Evolutionary conservation across 1,284 basidiomycete species (phyloP), one percentile per base, ranked within the genome.

Genomic region (Naganishia sp.): DNA sequence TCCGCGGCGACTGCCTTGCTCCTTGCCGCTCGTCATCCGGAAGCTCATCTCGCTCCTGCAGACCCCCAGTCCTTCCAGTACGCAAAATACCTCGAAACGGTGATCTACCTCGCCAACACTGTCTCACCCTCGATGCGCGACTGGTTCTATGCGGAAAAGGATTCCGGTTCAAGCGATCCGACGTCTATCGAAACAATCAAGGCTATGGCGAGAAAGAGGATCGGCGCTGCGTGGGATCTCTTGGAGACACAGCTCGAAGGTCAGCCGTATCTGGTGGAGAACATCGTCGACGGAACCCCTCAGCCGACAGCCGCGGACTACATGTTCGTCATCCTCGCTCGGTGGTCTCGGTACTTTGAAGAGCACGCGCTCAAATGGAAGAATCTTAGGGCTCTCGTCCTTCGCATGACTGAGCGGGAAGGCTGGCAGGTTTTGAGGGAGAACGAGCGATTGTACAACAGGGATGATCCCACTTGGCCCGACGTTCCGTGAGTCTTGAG

Each of bases 111-210:
- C 50, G 67, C 69, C 63, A 72, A 72, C 63, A 41, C 58, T 35
- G 58, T 72, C 28, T 66, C 69, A 13, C 72, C 72, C 2, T 64
- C 70, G 6, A 65, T 73, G 45, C 65, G 72, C 25, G 72, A 73
- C 63, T 71, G 69, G 70, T 64, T 73, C 52, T 73, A 73, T 63
- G 72, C 72, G 10, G 65, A 62, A 31, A 69, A 61, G 17, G 58
- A 61, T 42, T 51, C 28, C 2, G n/a, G 42, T 11, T 63, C 52
- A 13, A 11, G 25, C 23, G 47, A 41, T 13, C 25, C 28, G n/a
- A 18, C 31, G 0, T n/a, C 25, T 5, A 32, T 51, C 17, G 47
- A 47, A 21, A 42, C 58, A 32, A 61, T 61, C 47, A 35, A 61
- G 39, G 15, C 28, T 2, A 61, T 61, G 58, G 58, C 58, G 1